Conservation (phyloP, 768 basidiomycete genomes). For the Termitomyces sp. region DNA sequence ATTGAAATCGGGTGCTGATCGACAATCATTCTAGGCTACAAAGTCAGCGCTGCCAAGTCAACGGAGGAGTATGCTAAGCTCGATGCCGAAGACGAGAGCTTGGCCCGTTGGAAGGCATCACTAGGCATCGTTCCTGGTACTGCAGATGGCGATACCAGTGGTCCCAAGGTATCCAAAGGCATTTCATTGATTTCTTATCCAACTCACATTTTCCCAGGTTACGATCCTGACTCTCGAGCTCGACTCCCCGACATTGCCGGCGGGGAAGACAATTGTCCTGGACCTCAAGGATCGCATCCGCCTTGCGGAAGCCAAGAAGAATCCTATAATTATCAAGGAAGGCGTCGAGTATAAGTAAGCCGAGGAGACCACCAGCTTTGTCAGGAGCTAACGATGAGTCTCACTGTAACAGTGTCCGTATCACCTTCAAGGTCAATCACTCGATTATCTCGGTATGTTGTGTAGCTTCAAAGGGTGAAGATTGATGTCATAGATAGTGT, state of each 20-base stretch:
- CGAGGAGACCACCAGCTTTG: neutral
- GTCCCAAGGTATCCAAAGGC: slow-evolving; percentile 56
- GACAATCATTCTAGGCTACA: slow-evolving; percentile 55
- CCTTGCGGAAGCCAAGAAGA: slow-evolving; percentile 62
- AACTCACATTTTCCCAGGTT: slow-evolving; percentile 42
- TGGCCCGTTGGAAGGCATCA: slow-evolving; percentile 94
- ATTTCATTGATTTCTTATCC: neutral
- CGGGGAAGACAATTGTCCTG: slow-evolving; percentile 57
- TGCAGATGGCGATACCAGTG: slow-evolving; percentile 28
- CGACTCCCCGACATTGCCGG: slow-evolving; percentile 63
- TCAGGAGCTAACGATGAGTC: slow-evolving; percentile 5
- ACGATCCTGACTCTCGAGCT: slow-evolving; percentile 75
- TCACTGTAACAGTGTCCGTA: slow-evolving; percentile 51
- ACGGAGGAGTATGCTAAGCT: slow-evolving; percentile 81
- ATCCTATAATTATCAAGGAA: slow-evolving; percentile 76
- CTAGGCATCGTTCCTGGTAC: slow-evolving; percentile 72
- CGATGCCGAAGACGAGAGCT: slow-evolving; percentile 88
- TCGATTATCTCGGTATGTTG: slow-evolving; percentile 73
- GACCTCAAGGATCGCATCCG: slow-evolving; percentile 49
- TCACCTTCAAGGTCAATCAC: slow-evolving; percentile 84
- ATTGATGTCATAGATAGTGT: slow-evolving; percentile 8
- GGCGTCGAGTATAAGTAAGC: slow-evolving; percentile 85
- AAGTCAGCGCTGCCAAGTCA: slow-evolving; percentile 59
- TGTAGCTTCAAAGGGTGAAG: neutral
- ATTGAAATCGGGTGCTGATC: slow-evolving; percentile 5